A percentile compares a stretch with the other conserved stretches of the same genome.
These are phyloP conservation scores for Metschnikowia noctiluminum DNA, from an alignment of 805 yeast genomes.

Conservation along the genomic window DNA sequence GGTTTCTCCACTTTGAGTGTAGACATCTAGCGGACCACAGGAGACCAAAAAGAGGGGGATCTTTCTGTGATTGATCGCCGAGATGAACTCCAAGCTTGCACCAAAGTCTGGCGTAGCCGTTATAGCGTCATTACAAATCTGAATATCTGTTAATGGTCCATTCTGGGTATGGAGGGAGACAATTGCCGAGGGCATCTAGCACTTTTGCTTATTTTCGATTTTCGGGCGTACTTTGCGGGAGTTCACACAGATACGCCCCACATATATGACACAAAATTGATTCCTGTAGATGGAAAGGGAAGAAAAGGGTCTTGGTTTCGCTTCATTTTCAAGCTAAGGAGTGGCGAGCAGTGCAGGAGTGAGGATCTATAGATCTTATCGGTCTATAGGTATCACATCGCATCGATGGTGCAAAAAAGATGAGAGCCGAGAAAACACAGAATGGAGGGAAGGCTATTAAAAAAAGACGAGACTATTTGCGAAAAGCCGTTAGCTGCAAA, in stretches of 20 bases:
- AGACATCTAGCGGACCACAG: slow-evolving; percentile 17
- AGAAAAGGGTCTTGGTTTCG: neutral
- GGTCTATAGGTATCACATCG: too few relatives aligned
- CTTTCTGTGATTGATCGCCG: slow-evolving; percentile 9
- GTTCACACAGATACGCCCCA: too few relatives aligned
- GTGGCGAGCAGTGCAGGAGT: neutral
- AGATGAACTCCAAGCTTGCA: neutral
- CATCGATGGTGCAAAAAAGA: too few relatives aligned
- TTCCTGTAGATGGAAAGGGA: neutral
- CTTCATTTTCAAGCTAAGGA: neutral
- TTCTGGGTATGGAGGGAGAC: slow-evolving; percentile 9
- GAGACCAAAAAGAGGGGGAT: slow-evolving; percentile 17
- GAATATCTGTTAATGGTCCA: slow-evolving; percentile 12
- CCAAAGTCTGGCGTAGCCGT: neutral
- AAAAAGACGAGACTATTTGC: too few relatives aligned
- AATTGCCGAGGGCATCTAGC: slow-evolving; percentile 11
- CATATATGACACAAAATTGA: too few relatives aligned
- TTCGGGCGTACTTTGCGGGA: too few relatives aligned
- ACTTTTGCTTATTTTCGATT: too few relatives aligned
- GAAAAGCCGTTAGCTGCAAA: too few relatives aligned
- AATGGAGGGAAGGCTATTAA: too few relatives aligned
- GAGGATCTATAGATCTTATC: neutral
- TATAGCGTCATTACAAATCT: slow-evolving; percentile 12
- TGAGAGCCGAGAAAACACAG: too few relatives aligned
- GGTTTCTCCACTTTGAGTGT: slow-evolving; percentile 10